Base-by-base conservation (phyloP, 2,329 filamentous ascomycete genomes). In the Cladosporium sp. region DNA sequence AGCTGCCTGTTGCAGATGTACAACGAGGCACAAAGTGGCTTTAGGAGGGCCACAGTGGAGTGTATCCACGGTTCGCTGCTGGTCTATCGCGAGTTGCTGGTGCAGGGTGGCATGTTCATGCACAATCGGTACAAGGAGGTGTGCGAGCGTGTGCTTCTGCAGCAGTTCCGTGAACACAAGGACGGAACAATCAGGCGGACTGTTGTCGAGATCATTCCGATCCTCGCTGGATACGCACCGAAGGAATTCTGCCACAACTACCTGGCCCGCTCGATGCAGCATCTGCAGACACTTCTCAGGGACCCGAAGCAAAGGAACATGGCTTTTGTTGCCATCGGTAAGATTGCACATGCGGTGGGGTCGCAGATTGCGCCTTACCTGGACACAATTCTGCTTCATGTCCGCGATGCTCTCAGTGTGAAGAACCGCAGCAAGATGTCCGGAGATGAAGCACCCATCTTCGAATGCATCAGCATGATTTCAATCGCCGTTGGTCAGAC, bases 51-150 rank as follows among this genome's bases (percentile, higher is more conserved):
- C 59, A 89, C 88, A 15, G 79, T 94, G 49, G 93, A 98, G 67
- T 86, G 84, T 53, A 85, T 95, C 36, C 94, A 98, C 65, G 93
- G 89, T n/a, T 96, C 92, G 2, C 78, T 98, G 35, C 78, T 98
- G 16, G 90, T 94, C 1, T 78, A 97, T 61, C 94, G 92, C 67
- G 92, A 97, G 70, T 79, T 98, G 41, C 81, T 98, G 15, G 82
- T 93, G 55, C 92, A 95, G 66, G 93, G 93, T 47, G 91, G 90
- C 60, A 98, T 98, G 92, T 98, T 95, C 69, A 97, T 98, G 93
- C 90, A 95, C 62, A 83, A 91, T 35, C 70, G 71, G 64, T 98
- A 97, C 68, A 82, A 85, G 52, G 88, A 95, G 59, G 85, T 89
- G 9, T 97, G 92, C 66, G 93, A 98, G 55, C 91, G 93, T 55